These are phyloP conservation scores for Rhododendron kiyosumense DNA, from an alignment of 148 eudicot genomes.

Conservation along the genomic window DNA sequence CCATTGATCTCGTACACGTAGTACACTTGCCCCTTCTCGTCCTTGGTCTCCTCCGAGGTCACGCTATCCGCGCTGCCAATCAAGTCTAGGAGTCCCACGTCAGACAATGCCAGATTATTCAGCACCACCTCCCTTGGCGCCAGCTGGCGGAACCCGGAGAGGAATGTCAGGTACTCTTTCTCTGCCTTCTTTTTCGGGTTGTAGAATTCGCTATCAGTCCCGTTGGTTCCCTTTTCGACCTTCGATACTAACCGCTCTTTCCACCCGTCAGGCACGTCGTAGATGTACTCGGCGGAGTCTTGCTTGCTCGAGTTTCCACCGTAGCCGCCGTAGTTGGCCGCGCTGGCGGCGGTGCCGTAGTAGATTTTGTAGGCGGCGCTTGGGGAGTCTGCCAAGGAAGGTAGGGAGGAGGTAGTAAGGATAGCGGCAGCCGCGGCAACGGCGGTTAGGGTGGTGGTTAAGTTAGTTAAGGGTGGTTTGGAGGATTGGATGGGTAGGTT, in stretches of 20 bases:
- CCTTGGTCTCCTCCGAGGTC: constrained; percentile 52
- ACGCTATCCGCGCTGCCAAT: constrained; percentile 59
- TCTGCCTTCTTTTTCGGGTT: constrained; percentile 81
- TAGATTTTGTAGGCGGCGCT: constrained; percentile 29
- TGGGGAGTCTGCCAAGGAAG: constrained; percentile 41
- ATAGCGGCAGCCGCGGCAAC: constrained; percentile 22
- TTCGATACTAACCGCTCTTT: constrained; percentile 74
- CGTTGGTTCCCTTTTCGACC: constrained; percentile 88
- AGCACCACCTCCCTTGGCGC: constrained; percentile 70
- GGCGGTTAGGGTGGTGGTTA: constrained; percentile 48
- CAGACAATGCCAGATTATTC: constrained; percentile 74
- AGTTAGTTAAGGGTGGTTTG: constrained; percentile 28
- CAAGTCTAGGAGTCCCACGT: constrained; percentile 63
- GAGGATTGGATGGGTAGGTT: constrained; percentile 1
- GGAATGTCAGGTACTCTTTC: constrained; percentile 65
- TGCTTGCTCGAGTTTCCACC: constrained; percentile 81
- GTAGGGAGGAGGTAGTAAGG: constrained; percentile 27
- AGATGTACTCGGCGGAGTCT: constrained; percentile 77
- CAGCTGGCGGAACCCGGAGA: constrained; percentile 56
- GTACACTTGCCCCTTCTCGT: constrained; percentile 74
- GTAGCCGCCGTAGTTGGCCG: constrained; percentile 87
- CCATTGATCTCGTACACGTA: constrained; percentile 79
- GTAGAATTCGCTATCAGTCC: constrained; percentile 84
- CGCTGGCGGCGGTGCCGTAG: constrained; percentile 95
- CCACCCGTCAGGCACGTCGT: constrained; percentile 90